phyloP scores from a whole-genome alignment of 2,329 filamentous ascomycete genomes.

The Fusarium paranaense region DNA sequence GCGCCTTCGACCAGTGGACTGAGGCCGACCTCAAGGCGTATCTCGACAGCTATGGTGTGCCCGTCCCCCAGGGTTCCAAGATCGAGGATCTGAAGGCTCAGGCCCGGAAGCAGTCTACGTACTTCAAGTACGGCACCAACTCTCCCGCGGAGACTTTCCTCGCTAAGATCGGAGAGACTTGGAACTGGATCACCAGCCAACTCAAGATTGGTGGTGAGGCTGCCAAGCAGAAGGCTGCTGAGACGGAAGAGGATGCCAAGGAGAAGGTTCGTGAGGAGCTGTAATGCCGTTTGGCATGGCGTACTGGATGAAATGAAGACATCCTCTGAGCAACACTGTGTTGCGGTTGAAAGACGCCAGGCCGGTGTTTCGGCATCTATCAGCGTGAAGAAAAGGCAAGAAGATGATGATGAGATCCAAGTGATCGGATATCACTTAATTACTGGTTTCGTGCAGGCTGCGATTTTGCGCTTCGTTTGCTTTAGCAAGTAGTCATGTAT shows the following conservation, averaged over 20 bases:
- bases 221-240: conserved; percentile 60
- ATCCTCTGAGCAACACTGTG: not conserved
- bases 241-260: conserved; percentile 48
- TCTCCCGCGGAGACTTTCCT: conserved; percentile 74
- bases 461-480: conserved; percentile 18
- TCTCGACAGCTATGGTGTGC: conserved; percentile 81
- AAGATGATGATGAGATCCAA: not conserved
- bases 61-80: conserved; percentile 74
- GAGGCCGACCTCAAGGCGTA: conserved; percentile 81
- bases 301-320: not conserved
- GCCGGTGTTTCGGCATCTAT: not conserved
- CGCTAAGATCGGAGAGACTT: conserved; percentile 69
- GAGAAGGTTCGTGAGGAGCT: conserved; percentile 61
- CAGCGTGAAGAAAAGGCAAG: not conserved
- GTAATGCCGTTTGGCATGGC: conserved; percentile 45
- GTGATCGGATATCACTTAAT: not conserved
- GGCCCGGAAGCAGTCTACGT: conserved; percentile 79
- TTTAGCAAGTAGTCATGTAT: conserved; percentile 35
- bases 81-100: conserved; percentile 77
- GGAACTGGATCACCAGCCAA: conserved; percentile 65
- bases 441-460: not conserved
- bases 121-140: conserved; percentile 80
- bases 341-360: not conserved
- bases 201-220: conserved; percentile 60
- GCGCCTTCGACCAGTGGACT: conserved; percentile 79